Percentiles rank a stretch among this genome's conserved stretches.
phyloP scores from a whole-genome alignment of 495 filamentous ascomycete genomes.

The Staphylotrichum longicolle region DNA sequence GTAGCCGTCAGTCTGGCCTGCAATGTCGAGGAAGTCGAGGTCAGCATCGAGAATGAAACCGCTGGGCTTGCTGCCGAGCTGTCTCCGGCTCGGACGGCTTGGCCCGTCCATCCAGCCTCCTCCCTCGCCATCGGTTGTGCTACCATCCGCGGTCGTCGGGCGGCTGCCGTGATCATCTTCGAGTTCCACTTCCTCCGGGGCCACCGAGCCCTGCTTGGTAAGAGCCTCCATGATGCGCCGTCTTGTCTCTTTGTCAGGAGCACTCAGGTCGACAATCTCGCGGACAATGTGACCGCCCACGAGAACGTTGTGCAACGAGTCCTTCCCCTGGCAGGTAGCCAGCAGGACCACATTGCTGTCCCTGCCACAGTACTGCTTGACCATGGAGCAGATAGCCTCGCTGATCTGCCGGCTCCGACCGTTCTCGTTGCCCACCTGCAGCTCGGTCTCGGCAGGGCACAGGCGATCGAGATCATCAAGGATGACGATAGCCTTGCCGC shows the following conservation, averaged over 20 bases:
- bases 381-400: slow-evolving; percentile 79
- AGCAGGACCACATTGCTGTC: slow-evolving; percentile 80
- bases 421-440: slow-evolving; percentile 89
- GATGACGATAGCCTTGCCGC: slow-evolving; percentile 77
- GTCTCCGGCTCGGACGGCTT: slow-evolving; percentile 28
- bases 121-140: slow-evolving; percentile 48
- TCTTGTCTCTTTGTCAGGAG: slow-evolving; percentile 89
- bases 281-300: slow-evolving; percentile 76
- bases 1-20: slow-evolving; percentile 91
- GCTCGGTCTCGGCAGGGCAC: slow-evolving; percentile 87
- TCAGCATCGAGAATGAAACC: slow-evolving; percentile 66
- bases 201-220: slow-evolving; percentile 46
- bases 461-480: slow-evolving; percentile 91
- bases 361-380: slow-evolving; percentile 69
- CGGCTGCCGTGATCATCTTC: slow-evolving; percentile 47
- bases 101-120: slow-evolving; percentile 71
- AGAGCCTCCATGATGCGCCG: slow-evolving; percentile 76
- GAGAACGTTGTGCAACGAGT: slow-evolving; percentile 76
- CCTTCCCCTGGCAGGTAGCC: slow-evolving; percentile 90
- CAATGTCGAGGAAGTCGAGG: slow-evolving; percentile 90
- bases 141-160: slow-evolving; percentile 53
- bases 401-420: slow-evolving; percentile 87
- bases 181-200: slow-evolving; percentile 39
- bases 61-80: slow-evolving; percentile 41
- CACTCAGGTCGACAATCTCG: slow-evolving; percentile 79